These are phyloP conservation scores for Aspergillus leporis DNA, from an alignment of 495 filamentous ascomycete genomes.

Conservation along the genomic window DNA sequence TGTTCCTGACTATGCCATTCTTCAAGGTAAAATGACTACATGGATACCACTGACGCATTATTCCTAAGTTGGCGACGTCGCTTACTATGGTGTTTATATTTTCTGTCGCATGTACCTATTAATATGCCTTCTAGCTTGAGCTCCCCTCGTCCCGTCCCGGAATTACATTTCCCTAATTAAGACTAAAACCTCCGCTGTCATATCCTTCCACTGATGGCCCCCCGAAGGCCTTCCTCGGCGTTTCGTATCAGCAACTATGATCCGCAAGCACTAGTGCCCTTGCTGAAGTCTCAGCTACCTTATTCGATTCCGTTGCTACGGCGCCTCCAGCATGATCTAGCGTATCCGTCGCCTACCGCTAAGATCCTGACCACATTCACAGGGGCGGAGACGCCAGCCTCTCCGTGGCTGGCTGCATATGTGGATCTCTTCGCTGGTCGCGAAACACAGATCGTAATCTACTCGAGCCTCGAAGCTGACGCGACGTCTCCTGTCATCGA, in stretches of 20 bases:
- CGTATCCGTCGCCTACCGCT: conserved; percentile 37
- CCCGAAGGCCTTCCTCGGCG: not conserved
- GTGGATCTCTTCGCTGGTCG: conserved; percentile 57
- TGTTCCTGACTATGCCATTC: not conserved
- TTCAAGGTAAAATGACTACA: not conserved
- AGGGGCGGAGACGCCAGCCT: not conserved
- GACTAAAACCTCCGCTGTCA: not conserved
- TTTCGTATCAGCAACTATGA: conserved; percentile 38
- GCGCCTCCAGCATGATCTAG: conserved; percentile 54
- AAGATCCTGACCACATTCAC: conserved; percentile 46
- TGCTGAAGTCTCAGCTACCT: conserved; percentile 52
- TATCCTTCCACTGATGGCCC: not conserved
- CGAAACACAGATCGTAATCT: conserved; percentile 64
- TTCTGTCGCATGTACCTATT: not conserved
- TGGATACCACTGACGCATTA: not conserved
- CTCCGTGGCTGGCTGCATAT: conserved; percentile 52
- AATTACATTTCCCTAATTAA: not conserved
- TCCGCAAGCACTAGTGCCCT: conserved; percentile 24
- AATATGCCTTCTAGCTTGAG: not conserved
- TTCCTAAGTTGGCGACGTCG: not conserved
- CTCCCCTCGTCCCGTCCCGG: not conserved
- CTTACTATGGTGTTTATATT: not conserved
- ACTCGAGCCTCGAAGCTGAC: conserved; percentile 51
- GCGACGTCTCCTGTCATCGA: not conserved
- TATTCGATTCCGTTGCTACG: conserved; percentile 58